Base-by-base conservation (phyloP, 208 protist species). In the Balamuthia mandrillaris region DNA sequence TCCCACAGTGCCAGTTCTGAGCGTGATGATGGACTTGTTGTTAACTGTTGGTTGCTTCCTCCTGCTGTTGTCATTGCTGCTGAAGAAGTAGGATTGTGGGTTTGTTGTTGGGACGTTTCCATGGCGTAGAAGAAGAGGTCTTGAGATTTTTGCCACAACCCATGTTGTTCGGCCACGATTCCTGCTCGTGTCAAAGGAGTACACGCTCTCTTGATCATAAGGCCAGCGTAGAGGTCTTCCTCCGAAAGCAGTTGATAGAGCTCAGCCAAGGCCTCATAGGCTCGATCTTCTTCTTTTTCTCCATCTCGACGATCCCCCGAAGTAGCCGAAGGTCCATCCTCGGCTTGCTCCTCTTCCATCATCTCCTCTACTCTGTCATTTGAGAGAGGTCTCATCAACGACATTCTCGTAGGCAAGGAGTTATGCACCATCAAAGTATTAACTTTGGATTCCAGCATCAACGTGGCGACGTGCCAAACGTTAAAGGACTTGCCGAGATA, bases 401-500 rank as follows among this genome's bases (percentile, higher is more conserved):
- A n/a, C n/a, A n/a, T n/a, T n/a, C n/a, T n/a, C n/a, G n/a, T n/a
- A n/a, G n/a, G n/a, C n/a, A n/a, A n/a, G n/a, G n/a, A n/a, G n/a
- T n/a, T n/a, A n/a, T n/a, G n/a, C n/a, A n/a, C n/a, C n/a, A n/a
- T n/a, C n/a, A n/a, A n/a, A n/a, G n/a, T n/a, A n/a, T n/a, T n/a
- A n/a, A n/a, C n/a, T n/a, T n/a, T n/a, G n/a, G 68, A 31, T 31
- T 78, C 68, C 0, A 78, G 44, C n/a, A 78, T 21, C n/a, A 45
- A 51, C 14, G 41, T 39, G n/a, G 68, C 68, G 1, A 31, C 5
- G 44, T 78, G 68, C 68, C 68, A 78, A 24, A 45, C 68, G 24
- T 78, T 78, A 35, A 58, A 56, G 33, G 68, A 39, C 68, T 78
- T 78, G 68, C 68, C 68, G 27, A 78, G 14, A 39, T 78, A 78